phyloP scores from a whole-genome alignment of 208 protist species.

The Vickermania ingenoplastis region DNA sequence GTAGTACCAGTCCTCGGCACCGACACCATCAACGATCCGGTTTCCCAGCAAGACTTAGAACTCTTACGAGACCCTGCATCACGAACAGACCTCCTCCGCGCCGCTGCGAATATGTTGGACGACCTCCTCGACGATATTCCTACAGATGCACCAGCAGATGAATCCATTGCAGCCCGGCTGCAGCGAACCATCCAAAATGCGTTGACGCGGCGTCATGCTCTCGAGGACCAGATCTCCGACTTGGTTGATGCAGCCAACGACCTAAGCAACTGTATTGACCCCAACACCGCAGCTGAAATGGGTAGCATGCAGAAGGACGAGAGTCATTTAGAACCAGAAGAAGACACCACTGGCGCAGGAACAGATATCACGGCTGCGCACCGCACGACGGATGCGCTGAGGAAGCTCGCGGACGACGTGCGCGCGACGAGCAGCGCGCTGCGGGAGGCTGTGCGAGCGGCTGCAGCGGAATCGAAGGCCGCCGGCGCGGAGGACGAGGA shows the following conservation, averaged over 20 bases:
- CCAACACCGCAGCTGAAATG: too few species aligned
- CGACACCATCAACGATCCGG: not conserved
- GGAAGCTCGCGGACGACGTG: slow-evolving; percentile 9
- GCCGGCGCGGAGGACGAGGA: too few species aligned
- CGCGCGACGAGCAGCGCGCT: not conserved
- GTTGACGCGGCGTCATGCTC: not conserved
- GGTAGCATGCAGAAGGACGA: too few species aligned
- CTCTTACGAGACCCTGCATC: slow-evolving; percentile 3
- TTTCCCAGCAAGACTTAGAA: not conserved
- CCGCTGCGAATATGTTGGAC: not conserved
- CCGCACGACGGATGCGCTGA: not conserved
- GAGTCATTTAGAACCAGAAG: not conserved
- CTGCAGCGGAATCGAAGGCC: too few species aligned
- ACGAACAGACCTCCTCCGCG: not conserved
- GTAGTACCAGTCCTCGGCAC: not conserved
- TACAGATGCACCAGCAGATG: not conserved
- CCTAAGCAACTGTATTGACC: not conserved
- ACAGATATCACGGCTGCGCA: not conserved
- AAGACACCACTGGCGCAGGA: not conserved
- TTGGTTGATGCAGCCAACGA: not conserved
- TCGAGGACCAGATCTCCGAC: not conserved
- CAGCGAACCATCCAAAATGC: not conserved
- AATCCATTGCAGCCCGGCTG: not conserved
- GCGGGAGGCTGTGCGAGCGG: not conserved
- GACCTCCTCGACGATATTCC: not conserved